These are phyloP conservation scores for Fusarium goolgardi DNA, from an alignment of 2,329 filamentous ascomycete genomes.

Conservation along the genomic window DNA sequence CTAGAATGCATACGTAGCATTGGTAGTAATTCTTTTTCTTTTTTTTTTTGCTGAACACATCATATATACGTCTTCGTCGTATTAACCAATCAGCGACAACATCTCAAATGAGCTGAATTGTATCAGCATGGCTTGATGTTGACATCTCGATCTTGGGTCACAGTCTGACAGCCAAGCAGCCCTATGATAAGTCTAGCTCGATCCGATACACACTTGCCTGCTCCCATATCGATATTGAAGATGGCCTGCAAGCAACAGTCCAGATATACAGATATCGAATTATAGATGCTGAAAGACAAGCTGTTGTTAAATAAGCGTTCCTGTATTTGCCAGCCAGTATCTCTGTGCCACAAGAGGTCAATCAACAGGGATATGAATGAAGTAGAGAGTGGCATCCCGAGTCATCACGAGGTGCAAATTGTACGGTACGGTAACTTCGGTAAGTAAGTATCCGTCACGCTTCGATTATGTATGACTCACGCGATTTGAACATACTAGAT, in stretches of 20 bases:
- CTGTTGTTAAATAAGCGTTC: neutral
- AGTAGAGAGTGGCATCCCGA: neutral
- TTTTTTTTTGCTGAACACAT: neutral
- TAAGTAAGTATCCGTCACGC: neutral
- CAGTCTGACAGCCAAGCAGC: neutral
- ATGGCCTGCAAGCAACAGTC: neutral
- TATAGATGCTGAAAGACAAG: neutral
- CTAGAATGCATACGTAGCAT: too few species aligned
- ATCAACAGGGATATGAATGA: neutral
- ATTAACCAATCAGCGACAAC: neutral
- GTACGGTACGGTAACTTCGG: neutral
- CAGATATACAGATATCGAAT: neutral
- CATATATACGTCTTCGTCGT: neutral
- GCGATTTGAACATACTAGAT: neutral
- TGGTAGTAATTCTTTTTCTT: neutral
- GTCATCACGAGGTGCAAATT: neutral
- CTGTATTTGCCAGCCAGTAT: neutral
- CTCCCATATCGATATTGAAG: neutral
- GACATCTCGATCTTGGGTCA: slow-evolving; percentile 13
- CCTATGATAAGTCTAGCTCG: slow-evolving; percentile 1
- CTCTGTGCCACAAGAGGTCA: neutral
- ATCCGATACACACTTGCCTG: neutral
- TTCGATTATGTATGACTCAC: neutral
- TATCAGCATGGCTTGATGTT: neutral
- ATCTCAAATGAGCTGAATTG: neutral